Evolutionary conservation across 202 grass and related monocot species (phyloP).

Genomic region (Zizania palustris): DNA sequence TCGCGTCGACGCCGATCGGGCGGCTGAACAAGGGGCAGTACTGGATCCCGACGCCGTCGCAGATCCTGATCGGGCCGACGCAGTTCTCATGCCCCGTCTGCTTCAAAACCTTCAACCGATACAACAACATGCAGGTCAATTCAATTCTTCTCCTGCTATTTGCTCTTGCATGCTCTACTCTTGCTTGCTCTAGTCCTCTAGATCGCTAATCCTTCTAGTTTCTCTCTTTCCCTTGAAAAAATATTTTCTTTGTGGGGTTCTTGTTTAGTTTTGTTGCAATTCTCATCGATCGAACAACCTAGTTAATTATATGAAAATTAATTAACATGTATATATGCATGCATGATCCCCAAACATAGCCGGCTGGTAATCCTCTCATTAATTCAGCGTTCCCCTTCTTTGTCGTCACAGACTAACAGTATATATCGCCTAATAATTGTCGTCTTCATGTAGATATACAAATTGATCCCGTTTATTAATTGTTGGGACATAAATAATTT

Average conservation of each 20-base stretch:
- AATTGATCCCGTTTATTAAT: background rate
- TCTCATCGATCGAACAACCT: background rate
- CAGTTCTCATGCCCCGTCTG: constrained; percentile 99
- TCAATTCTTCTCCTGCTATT: background rate
- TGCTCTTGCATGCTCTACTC: background rate
- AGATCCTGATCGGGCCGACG: constrained; percentile 97
- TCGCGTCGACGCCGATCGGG: constrained; percentile 68
- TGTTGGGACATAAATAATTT: constrained; percentile 1
- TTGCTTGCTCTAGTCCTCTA: background rate
- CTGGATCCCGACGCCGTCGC: constrained; percentile 97
- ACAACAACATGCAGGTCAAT: constrained; percentile 99
- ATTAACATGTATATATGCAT: background rate
- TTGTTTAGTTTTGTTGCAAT: background rate
- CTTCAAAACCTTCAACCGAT: constrained; percentile 99
- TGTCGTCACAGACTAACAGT: background rate
- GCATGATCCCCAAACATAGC: background rate
- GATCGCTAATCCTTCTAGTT: background rate
- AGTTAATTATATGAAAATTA: background rate
- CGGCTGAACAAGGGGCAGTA: constrained; percentile 97
- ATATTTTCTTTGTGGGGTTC: background rate
- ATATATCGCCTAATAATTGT: background rate
- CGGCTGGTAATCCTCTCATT: background rate
- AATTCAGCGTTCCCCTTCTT: background rate
- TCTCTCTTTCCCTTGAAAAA: background rate
- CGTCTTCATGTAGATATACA: background rate